Base-by-base conservation (phyloP, 805 yeast species). In the Zygoascus biomembranicola region DNA sequence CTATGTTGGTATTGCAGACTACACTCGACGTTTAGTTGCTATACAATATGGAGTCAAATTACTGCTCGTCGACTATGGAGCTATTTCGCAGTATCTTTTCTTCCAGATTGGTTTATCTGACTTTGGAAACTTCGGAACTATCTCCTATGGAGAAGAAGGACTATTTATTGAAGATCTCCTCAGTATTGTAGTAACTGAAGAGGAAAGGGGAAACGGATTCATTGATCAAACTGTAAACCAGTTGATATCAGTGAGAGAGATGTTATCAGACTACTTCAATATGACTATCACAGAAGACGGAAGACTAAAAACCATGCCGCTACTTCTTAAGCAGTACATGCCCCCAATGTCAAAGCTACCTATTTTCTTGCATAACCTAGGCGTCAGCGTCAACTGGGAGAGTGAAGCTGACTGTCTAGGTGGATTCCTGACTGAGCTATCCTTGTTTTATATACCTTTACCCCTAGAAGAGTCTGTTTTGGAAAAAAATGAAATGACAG, bases 1-100 rank as follows among this genome's bases (percentile, higher is more conserved):
- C 0, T 87, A 77, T 63, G 84, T 94, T 8, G 99, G 99, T 0
- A 69, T 92, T 2, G 90, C 87, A 1, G 98, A 92, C 64, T 77
- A 77, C 10, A 63, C 69, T 11, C 77, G 80, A 56, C 71, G 97
- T 45, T 71, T 92, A 19, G 83, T 86, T 13, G 85, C 96, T n/a
- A 73, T 92, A 45, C 99, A 94, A 65, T 78, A 82, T 63, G 96
- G 85, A 60, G 85, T 90, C 8, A 81, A 82, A 54, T 71, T 94
- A 13, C 85, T 78, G 64, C 68, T 94, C 23, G 81, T 92, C 18
- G 97, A 92, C 67, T 94, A 89, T 66, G 88, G 84, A 0, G 76
- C 86, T 0, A 65, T 87, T 0, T 73, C 84, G 31, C 68, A 70
- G 55, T 88, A 87, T 57, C 73, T 89, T 52, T 90, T 86, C 62